Evolutionary conservation across 495 filamentous ascomycete genomes (phyloP).

Genomic region (Evernia prunastri): DNA sequence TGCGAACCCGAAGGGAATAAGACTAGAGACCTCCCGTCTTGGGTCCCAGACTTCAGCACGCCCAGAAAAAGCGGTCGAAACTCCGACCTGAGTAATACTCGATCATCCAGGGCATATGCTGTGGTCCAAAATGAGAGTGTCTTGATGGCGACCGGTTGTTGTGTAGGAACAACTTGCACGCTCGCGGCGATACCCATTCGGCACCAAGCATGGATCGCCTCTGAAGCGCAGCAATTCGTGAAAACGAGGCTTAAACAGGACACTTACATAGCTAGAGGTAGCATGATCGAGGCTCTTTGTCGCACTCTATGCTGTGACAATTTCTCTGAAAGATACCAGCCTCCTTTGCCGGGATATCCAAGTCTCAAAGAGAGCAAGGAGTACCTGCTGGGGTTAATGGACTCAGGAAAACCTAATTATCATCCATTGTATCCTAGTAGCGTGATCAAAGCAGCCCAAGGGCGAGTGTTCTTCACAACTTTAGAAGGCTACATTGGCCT

Average conservation of each 20-base stretch:
- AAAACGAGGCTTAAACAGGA: background rate
- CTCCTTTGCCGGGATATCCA: background rate
- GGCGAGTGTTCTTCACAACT: constrained; percentile 14
- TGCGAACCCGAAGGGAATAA: background rate
- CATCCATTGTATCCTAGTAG: background rate
- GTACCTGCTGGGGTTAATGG: background rate
- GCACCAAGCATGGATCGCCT: no score
- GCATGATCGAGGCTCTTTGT: background rate
- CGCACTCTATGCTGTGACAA: constrained; percentile 6
- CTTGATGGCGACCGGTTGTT: no score
- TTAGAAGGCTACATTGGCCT: constrained; percentile 21
- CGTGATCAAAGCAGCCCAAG: background rate
- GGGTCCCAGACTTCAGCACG: no score
- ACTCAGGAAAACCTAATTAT: no score
- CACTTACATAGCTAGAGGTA: background rate
- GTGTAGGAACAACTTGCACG: no score
- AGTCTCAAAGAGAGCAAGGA: constrained; percentile 1
- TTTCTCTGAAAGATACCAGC: background rate
- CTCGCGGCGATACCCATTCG: no score
- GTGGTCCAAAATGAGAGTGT: no score
- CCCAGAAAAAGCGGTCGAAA: no score
- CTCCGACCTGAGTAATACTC: no score
- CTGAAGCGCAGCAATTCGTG: no score
- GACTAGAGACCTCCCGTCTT: no score
- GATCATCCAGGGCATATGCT: no score